Evolutionary conservation across 768 basidiomycete species (phyloP).

Genomic region (Leccinellum rugosiceps): DNA sequence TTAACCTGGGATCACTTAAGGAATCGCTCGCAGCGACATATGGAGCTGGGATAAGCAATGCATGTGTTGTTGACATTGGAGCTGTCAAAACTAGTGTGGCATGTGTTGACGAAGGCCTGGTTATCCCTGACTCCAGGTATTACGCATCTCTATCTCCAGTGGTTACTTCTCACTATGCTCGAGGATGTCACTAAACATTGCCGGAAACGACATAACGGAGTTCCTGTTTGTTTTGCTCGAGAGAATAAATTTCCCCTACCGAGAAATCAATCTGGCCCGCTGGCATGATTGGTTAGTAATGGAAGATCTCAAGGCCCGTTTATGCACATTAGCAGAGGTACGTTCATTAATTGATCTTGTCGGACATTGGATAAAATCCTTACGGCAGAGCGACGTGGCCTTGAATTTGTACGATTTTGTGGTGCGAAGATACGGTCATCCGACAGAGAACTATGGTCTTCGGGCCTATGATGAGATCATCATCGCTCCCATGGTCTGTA

Average conservation of each 20-base stretch:
- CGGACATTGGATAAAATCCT: slow-evolving; percentile 2
- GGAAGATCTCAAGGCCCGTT: slow-evolving; percentile 83
- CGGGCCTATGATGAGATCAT: slow-evolving; percentile 95
- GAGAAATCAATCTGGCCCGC: slow-evolving; percentile 70
- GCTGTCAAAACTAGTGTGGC: slow-evolving; percentile 80
- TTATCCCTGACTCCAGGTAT: slow-evolving; percentile 85
- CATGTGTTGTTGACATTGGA: slow-evolving; percentile 95
- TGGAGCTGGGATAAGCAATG: slow-evolving; percentile 91
- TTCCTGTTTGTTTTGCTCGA: slow-evolving; percentile 78
- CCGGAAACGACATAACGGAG: slow-evolving; percentile 93
- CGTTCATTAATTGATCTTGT: slow-evolving; percentile 19
- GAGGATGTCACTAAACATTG: slow-evolving; percentile 81
- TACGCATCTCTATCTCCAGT: slow-evolving; percentile 7
- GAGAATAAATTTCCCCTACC: slow-evolving; percentile 85
- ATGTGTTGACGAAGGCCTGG: slow-evolving; percentile 92
- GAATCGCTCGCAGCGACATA: slow-evolving; percentile 93
- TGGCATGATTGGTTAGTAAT: slow-evolving; percentile 88
- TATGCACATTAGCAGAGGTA: slow-evolving; percentile 89
- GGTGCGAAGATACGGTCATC: slow-evolving; percentile 69
- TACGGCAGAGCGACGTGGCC: slow-evolving; percentile 76
- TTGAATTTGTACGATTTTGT: slow-evolving; percentile 89
- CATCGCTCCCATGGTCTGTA: slow-evolving; percentile 84
- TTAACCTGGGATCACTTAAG: slow-evolving; percentile 35
- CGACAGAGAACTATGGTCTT: slow-evolving; percentile 84
- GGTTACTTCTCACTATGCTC: slow-evolving; percentile 4